Percentiles rank a stretch among this genome's conserved stretches.
Conservation (phyloP, 2,329 filamentous ascomycete genomes). For the Rosellinia necatrix region DNA sequence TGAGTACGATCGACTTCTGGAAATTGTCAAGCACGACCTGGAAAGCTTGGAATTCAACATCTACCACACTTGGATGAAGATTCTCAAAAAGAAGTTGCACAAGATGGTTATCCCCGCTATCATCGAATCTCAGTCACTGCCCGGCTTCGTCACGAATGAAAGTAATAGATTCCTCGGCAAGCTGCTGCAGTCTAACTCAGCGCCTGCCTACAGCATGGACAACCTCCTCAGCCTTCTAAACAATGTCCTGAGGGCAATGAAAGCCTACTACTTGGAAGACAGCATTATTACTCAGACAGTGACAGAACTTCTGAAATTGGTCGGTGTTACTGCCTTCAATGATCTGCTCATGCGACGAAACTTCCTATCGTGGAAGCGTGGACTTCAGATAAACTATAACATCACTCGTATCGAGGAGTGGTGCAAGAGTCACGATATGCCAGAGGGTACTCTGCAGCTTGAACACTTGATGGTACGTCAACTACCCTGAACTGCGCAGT, state of each 20-base stretch:
- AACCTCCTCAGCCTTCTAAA: conserved; percentile 94
- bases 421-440: conserved; percentile 99
- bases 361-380: conserved; percentile 99
- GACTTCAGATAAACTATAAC: conserved; percentile 99
- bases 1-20: conserved; percentile 94
- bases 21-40: conserved; percentile 98
- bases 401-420: conserved; percentile 99
- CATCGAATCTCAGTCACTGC: conserved; percentile 97
- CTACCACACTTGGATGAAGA: conserved; percentile 99
- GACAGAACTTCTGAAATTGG: conserved; percentile 88
- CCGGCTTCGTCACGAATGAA: conserved; percentile 98
- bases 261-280: conserved; percentile 96
- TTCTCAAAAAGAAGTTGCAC: conserved; percentile 97
- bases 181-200: conserved; percentile 85
- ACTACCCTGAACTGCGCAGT: conserved; percentile 1
- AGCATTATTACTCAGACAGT: conserved; percentile 94
- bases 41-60: conserved; percentile 99
- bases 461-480: conserved; percentile 89
- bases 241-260: conserved; percentile 98
- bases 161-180: conserved; percentile 98
- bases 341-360: conserved; percentile 96
- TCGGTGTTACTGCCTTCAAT: conserved; percentile 98
- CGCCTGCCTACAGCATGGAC: conserved; percentile 99
- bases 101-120: conserved; percentile 99
- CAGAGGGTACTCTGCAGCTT: conserved; percentile 93